A percentile compares a stretch with the other conserved stretches of the same genome.
phyloP scores from a whole-genome alignment of 2,329 filamentous ascomycete genomes.

The Ambrosiella beaveri region DNA sequence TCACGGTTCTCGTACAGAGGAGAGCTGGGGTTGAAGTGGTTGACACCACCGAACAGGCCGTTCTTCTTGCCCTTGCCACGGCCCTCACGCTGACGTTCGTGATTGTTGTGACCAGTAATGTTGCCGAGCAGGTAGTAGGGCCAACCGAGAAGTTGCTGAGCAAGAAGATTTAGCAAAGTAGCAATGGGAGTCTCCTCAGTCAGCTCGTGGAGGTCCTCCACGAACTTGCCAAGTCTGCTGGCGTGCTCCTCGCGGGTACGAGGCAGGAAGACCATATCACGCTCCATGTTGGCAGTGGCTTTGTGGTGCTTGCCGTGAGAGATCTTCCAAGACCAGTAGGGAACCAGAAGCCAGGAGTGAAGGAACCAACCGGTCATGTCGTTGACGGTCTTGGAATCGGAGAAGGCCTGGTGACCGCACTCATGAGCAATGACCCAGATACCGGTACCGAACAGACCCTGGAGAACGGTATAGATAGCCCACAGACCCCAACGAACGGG shows the following conservation, averaged over 20 bases:
- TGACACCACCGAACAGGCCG: conserved; percentile 63
- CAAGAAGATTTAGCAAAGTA: conserved; percentile 55
- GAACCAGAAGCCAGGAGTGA: conserved; percentile 76
- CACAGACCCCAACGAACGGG: conserved; percentile 47
- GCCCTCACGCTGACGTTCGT: conserved; percentile 79
- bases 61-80: conserved; percentile 87
- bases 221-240: conserved; percentile 51
- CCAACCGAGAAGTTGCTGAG: conserved; percentile 87
- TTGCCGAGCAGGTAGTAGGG: conserved; percentile 81
- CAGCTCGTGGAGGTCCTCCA: conserved; percentile 73
- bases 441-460: conserved; percentile 84
- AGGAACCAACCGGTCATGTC: conserved; percentile 83
- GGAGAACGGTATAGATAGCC: conserved; percentile 55
- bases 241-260: conserved; percentile 74
- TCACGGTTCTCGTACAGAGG: conserved; percentile 87
- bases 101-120: conserved; percentile 90
- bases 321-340: conserved; percentile 99
- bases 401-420: conserved; percentile 95
- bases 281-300: conserved; percentile 89
- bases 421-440: conserved; percentile 95
- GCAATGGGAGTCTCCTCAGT: conserved; percentile 86
- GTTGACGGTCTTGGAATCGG: conserved; percentile 76
- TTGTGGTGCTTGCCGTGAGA: conserved; percentile 99
- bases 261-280: conserved; percentile 98
- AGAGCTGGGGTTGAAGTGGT: conserved; percentile 82